Evolutionary conservation across 208 protist genomes (phyloP).

Genomic region (Entamoeba moshkovskii): DNA sequence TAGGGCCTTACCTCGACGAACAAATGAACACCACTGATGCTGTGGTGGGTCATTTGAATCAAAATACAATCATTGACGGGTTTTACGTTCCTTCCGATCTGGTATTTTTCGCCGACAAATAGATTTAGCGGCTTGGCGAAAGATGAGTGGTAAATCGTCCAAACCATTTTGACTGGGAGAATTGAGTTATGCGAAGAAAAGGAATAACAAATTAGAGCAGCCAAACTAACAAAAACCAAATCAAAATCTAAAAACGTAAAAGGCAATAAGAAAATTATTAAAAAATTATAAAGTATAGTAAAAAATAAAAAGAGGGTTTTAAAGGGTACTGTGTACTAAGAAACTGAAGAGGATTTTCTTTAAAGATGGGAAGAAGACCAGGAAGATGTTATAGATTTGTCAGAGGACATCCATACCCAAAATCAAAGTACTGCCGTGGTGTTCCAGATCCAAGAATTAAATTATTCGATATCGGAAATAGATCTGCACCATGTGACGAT

Average conservation of each 20-base stretch:
- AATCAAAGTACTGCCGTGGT: conserved; percentile 91
- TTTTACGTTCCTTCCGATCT: background rate
- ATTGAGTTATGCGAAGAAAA: too few species aligned
- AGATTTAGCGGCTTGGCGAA: background rate
- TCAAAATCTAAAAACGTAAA: too few species aligned
- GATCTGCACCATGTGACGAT: conserved; percentile 74
- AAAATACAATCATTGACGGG: background rate
- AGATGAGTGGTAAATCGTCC: background rate
- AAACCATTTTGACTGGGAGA: too few species aligned
- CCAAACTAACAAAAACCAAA: too few species aligned
- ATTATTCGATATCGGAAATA: conserved; percentile 90
- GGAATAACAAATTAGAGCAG: too few species aligned
- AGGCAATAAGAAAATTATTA: too few species aligned
- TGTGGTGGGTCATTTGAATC: background rate
- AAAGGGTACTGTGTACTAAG: too few species aligned
- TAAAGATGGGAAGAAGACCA: conserved; percentile 50
- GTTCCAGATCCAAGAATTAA: conserved; percentile 63
- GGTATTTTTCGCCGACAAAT: background rate
- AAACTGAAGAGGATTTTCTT: too few species aligned
- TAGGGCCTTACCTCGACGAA: background rate
- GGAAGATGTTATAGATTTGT: conserved; percentile 59
- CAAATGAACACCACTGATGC: background rate
- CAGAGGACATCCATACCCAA: conserved; percentile 77
- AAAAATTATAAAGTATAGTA: too few species aligned
- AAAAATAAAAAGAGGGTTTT: too few species aligned